A percentile compares a stretch with the other conserved stretches of the same genome.
Conservation (phyloP, 805 yeast genomes). For the Saccharomycopsis javanensis region DNA sequence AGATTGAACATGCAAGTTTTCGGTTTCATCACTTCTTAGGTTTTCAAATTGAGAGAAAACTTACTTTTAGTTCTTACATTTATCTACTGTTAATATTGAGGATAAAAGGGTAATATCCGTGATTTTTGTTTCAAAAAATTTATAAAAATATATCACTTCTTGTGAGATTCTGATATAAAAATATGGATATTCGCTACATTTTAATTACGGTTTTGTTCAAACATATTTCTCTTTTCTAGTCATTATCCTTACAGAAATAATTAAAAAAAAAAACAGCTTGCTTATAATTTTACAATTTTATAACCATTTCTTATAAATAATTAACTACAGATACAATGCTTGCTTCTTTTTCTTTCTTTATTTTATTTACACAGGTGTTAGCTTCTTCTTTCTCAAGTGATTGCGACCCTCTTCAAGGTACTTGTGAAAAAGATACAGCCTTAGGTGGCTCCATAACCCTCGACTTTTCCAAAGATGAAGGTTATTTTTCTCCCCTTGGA, state of each 20-base stretch:
- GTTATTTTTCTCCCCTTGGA: conserved; percentile 21
- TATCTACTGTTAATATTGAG: not conserved
- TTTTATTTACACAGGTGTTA: not conserved
- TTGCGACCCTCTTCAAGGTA: conserved; percentile 28
- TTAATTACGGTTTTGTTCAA: too few relatives aligned
- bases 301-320: too few relatives aligned
- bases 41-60: not conserved
- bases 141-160: not conserved
- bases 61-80: not conserved
- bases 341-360: not conserved
- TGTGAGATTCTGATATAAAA: not conserved
- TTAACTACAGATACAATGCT: too few relatives aligned
- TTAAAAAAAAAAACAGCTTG: too few relatives aligned
- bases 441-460: conserved; percentile 36
- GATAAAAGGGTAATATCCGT: not conserved
- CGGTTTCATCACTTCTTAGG: not conserved
- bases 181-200: not conserved
- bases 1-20: not conserved
- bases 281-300: too few relatives aligned
- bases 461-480: conserved; percentile 32
- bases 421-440: conserved; percentile 37
- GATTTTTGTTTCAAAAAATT: not conserved
- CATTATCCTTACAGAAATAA: too few relatives aligned
- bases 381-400: conserved; percentile 9
- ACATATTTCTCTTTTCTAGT: too few relatives aligned